phyloP scores from a whole-genome alignment of 2,329 filamentous ascomycete species.

The Penicillium expansum region DNA sequence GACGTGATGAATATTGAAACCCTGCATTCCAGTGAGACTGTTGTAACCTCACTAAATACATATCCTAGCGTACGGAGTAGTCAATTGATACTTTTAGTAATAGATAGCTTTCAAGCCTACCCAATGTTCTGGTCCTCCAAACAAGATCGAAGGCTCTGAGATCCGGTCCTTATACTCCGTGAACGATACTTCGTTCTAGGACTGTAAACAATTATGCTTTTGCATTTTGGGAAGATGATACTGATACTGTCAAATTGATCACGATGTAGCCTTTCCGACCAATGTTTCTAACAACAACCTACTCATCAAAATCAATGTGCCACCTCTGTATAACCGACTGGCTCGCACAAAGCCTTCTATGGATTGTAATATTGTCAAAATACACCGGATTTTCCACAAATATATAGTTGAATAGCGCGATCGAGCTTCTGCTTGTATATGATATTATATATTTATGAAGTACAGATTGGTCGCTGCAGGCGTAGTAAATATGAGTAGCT shows the following conservation, averaged over 20 bases:
- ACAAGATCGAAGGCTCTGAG: background rate
- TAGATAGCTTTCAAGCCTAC: background rate
- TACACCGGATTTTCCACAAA: background rate
- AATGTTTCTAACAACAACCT: background rate
- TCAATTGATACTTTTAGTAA: background rate
- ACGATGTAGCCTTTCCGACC: background rate
- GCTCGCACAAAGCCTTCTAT: background rate
- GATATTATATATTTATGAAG: background rate
- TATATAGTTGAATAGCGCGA: too few species aligned
- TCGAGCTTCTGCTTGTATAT: background rate
- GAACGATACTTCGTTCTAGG: too few species aligned
- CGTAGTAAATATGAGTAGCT: background rate
- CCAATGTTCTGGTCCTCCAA: background rate
- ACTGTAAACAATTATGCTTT: background rate
- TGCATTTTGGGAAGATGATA: too few species aligned
- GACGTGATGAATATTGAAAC: background rate
- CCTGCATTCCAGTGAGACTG: constrained; percentile 5
- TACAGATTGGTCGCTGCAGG: background rate
- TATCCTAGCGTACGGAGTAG: background rate
- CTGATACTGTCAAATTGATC: background rate
- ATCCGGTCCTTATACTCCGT: background rate
- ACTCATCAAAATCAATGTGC: background rate
- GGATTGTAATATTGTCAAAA: background rate
- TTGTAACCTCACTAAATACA: background rate
- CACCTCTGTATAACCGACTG: background rate